Evolutionary conservation across 371 early-diverging fungal genomes (phyloP).

Genomic region (Mucor lusitanicus): DNA sequence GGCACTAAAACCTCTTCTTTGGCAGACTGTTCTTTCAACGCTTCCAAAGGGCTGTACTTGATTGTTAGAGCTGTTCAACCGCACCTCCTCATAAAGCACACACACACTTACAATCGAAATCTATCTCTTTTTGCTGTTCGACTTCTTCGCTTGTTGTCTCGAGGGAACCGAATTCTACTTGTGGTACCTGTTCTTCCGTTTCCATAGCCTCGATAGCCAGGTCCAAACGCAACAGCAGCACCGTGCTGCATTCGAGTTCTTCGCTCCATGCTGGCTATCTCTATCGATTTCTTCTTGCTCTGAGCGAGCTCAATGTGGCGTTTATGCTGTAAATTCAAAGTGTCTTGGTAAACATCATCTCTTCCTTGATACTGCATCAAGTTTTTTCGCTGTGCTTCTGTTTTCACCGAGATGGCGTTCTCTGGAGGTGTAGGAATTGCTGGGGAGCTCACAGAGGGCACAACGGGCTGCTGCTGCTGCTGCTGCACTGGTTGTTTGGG

Average conservation of each 20-base stretch:
- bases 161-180: slow-evolving; percentile 37
- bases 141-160: slow-evolving; percentile 35
- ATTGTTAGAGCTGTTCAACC: not conserved
- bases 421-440: slow-evolving; percentile 24
- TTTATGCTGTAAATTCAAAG: slow-evolving; percentile 41
- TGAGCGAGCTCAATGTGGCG: slow-evolving; percentile 48
- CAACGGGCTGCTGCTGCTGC: slow-evolving; percentile 29
- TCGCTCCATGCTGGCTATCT: slow-evolving; percentile 35
- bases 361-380: slow-evolving; percentile 33
- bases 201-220: slow-evolving; percentile 43
- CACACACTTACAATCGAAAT: slow-evolving; percentile 30
- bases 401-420: slow-evolving; percentile 24
- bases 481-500: slow-evolving; percentile 27
- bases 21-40: slow-evolving; percentile 61
- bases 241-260: slow-evolving; percentile 32
- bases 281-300: slow-evolving; percentile 43
- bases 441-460: slow-evolving; percentile 9
- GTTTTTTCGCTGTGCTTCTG: slow-evolving; percentile 11
- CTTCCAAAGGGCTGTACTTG: slow-evolving; percentile 37
- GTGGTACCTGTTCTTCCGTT: slow-evolving; percentile 23
- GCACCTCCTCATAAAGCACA: not conserved
- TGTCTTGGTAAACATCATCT: slow-evolving; percentile 43
- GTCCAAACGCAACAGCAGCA: slow-evolving; percentile 37
- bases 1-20: slow-evolving; percentile 80
- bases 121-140: slow-evolving; percentile 16